These are phyloP conservation scores for Bigelowiella natans DNA, from an alignment of 78 protist genomes.

Conservation along the genomic window DNA sequence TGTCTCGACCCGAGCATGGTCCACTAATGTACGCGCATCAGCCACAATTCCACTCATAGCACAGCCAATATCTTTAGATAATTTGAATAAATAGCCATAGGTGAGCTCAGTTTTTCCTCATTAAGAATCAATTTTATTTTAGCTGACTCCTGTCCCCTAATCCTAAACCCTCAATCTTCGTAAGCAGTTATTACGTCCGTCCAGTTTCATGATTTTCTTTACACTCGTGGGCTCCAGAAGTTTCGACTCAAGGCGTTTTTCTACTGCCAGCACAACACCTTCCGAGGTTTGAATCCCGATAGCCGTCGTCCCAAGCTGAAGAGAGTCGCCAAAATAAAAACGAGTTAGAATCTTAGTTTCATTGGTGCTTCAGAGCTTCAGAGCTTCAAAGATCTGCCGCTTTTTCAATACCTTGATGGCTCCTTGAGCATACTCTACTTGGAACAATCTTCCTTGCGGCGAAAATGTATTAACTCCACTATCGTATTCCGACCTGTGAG, in stretches of 20 bases:
- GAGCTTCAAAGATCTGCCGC: too few species aligned
- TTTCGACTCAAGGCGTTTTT: slow-evolving; percentile 86
- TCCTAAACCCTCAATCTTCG: too few species aligned
- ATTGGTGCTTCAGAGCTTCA: too few species aligned
- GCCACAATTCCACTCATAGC: slow-evolving; percentile 94
- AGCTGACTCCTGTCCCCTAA: too few species aligned
- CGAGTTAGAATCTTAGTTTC: not conserved
- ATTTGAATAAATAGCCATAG: too few species aligned
- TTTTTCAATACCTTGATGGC: slow-evolving; percentile 87
- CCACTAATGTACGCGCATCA: slow-evolving; percentile 93
- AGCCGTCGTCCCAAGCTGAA: slow-evolving; percentile 86
- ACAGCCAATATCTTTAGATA: slow-evolving; percentile 42
- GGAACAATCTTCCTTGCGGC: slow-evolving; percentile 92
- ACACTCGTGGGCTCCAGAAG: slow-evolving; percentile 76
- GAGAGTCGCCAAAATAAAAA: not conserved
- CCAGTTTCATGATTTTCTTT: slow-evolving; percentile 68
- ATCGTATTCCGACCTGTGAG: not conserved
- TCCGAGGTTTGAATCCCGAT: slow-evolving; percentile 90
- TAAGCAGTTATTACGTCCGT: slow-evolving; percentile 15
- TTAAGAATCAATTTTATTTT: too few species aligned
- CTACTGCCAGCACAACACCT: slow-evolving; percentile 96
- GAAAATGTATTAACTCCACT: slow-evolving; percentile 97
- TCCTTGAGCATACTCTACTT: slow-evolving; percentile 91
- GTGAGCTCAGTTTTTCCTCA: too few species aligned
- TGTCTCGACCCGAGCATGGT: slow-evolving; percentile 89